These are phyloP conservation scores for Dothideomycetes sp. DNA, from an alignment of 2,329 filamentous ascomycete genomes.

Conservation along the genomic window DNA sequence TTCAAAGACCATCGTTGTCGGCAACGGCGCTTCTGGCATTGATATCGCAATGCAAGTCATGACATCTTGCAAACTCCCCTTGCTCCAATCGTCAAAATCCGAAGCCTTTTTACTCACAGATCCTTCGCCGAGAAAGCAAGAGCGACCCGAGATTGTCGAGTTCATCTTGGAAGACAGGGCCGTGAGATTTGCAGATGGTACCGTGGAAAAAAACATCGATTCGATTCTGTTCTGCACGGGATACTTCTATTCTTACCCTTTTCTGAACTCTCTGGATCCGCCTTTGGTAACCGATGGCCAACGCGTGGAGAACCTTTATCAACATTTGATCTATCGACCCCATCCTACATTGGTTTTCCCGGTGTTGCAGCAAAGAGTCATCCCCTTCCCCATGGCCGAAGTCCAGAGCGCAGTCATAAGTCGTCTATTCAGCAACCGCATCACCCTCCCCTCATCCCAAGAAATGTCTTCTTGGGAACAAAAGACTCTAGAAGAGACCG, in stretches of 20 bases:
- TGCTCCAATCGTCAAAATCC: slow-evolving; percentile 55
- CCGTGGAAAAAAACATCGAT: slow-evolving; percentile 59
- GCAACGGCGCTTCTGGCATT: slow-evolving; percentile 73
- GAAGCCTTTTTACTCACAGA: slow-evolving; percentile 37
- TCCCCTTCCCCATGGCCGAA: slow-evolving; percentile 78
- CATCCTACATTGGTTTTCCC: slow-evolving; percentile 73
- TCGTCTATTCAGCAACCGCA: slow-evolving; percentile 63
- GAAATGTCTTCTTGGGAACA: slow-evolving; percentile 65
- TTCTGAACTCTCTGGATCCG: slow-evolving; percentile 44
- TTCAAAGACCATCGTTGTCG: slow-evolving; percentile 67
- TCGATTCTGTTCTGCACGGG: slow-evolving; percentile 80
- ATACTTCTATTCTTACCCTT: slow-evolving; percentile 78
- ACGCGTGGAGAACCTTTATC: slow-evolving; percentile 62
- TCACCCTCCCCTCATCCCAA: slow-evolving; percentile 51
- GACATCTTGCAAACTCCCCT: slow-evolving; percentile 46
- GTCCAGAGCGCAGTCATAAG: slow-evolving; percentile 69
- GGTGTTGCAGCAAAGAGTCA: slow-evolving; percentile 67
- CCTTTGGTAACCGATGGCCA: slow-evolving; percentile 59
- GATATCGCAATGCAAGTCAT: slow-evolving; percentile 76
- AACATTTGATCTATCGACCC: slow-evolving; percentile 67
- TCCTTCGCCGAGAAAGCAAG: slow-evolving; percentile 45
- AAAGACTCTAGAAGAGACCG: slow-evolving; percentile 31
- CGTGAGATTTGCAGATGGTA: slow-evolving; percentile 58
- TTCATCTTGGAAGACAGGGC: slow-evolving; percentile 50
- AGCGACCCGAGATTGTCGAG: slow-evolving; percentile 43